Evolutionary conservation across 331 rosid genomes (phyloP).

Genomic region (Quercus lobata): DNA sequence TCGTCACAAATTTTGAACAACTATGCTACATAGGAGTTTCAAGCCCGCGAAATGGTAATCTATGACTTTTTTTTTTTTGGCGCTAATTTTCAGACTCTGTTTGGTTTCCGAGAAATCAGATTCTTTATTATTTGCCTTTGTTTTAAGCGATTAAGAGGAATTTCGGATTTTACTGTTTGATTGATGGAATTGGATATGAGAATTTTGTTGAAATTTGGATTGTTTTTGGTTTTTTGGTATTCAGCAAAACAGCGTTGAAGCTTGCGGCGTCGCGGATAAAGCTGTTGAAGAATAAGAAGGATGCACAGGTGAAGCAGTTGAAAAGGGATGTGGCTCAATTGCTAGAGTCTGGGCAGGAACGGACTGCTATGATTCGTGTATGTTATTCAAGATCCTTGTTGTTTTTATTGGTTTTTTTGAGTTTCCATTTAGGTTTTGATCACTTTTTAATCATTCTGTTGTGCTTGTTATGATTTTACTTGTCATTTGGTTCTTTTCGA

Average conservation of each 20-base stretch:
- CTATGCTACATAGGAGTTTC: conserved; percentile 79
- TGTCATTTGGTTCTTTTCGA: neutral
- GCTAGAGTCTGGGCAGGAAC: conserved; percentile 79
- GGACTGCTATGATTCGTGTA: conserved; percentile 92
- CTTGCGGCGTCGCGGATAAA: conserved; percentile 80
- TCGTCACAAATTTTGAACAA: conserved; percentile 3
- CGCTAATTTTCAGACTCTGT: neutral
- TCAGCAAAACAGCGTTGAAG: conserved; percentile 90
- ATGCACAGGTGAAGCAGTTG: conserved; percentile 60
- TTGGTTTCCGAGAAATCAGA: neutral
- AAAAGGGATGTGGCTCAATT: conserved; percentile 80
- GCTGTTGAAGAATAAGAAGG: conserved; percentile 84
- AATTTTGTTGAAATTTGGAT: conserved; percentile 3
- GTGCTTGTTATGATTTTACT: neutral
- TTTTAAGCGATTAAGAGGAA: no score
- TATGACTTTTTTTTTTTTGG: no score
- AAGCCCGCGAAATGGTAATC: conserved; percentile 86
- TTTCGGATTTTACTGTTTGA: conserved; percentile 6
- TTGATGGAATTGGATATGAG: conserved; percentile 3
- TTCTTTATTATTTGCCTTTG: neutral
- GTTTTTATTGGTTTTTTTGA: neutral
- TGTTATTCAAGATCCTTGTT: conserved; percentile 5
- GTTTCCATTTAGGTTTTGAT: neutral
- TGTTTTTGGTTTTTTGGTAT: conserved; percentile 14
- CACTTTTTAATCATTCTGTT: neutral